A percentile compares a stretch with the other conserved stretches of the same genome.
Evolutionary conservation across 2,329 filamentous ascomycete genomes (phyloP).

Genomic region (Colletotrichum gloeosporioides): DNA sequence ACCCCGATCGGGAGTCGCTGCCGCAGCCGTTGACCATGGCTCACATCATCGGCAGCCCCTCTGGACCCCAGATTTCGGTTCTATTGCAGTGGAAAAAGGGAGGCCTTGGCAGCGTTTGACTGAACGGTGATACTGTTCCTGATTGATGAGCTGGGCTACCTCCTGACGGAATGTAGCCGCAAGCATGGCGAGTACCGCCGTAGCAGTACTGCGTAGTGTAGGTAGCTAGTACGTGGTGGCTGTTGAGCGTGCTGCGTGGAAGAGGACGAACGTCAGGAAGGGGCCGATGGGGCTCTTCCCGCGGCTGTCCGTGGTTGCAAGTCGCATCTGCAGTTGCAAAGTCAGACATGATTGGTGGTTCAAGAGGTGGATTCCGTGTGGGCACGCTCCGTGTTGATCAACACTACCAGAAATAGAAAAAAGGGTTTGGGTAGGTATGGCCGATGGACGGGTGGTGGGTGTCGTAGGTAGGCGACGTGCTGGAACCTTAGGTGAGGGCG

Average conservation of each 20-base stretch:
- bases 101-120: slow-evolving; percentile 16
- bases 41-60: neutral
- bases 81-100: neutral
- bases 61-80: neutral
- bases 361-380: neutral
- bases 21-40: slow-evolving; percentile 4
- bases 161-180: neutral
- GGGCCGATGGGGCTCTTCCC: neutral
- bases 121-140: slow-evolving; percentile 6
- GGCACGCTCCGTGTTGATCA: neutral
- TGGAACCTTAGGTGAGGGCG: neutral
- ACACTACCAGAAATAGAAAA: neutral
- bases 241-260: neutral
- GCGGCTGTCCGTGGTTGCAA: neutral
- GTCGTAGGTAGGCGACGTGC: neutral
- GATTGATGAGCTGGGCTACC: slow-evolving; percentile 14
- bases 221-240: neutral
- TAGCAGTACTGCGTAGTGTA: neutral
- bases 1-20: slow-evolving; percentile 7
- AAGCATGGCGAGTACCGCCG: neutral
- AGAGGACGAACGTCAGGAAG: neutral
- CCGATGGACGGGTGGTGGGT: neutral
- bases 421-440: neutral
- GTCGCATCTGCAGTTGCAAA: neutral
- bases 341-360: neutral